Conservation (phyloP, 352 stramenopile species). For the Pythium diclinum region DNA sequence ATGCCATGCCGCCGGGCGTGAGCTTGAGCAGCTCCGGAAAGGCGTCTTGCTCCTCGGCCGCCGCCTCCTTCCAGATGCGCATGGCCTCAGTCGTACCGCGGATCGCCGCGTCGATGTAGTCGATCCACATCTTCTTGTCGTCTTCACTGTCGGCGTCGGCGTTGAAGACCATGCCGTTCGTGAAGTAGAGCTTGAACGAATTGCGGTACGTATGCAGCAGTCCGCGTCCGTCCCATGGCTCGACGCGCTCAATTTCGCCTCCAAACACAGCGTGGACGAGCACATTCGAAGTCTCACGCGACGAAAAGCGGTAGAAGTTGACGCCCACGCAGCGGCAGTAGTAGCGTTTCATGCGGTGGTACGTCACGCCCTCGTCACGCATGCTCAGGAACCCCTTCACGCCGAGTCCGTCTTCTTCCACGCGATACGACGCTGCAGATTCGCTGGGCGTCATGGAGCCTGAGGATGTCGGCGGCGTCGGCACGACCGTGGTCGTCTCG, state of each 20-base stretch:
- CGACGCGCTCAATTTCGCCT: conserved; percentile 72
- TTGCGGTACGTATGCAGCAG: conserved; percentile 79
- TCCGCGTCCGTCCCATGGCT: conserved; percentile 82
- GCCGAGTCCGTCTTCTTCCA: conserved; percentile 63
- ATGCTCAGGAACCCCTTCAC: conserved; percentile 77
- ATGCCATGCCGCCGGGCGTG: conserved; percentile 52
- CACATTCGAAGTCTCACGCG: conserved; percentile 51
- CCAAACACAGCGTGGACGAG: conserved; percentile 64
- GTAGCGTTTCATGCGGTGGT: conserved; percentile 85
- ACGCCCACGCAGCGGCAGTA: conserved; percentile 79
- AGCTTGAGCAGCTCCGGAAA: conserved; percentile 44
- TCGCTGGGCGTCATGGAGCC: conserved; percentile 20
- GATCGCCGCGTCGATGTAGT: conserved; percentile 70
- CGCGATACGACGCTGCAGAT: conserved; percentile 19
- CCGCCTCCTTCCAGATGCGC: conserved; percentile 43
- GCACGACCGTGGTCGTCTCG: conserved; percentile 6
- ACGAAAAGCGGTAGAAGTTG: conserved; percentile 75
- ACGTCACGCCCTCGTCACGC: conserved; percentile 79
- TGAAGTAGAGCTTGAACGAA: conserved; percentile 84
- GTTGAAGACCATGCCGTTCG: conserved; percentile 71
- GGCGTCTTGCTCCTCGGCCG: conserved; percentile 3
- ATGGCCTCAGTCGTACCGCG: conserved; percentile 35
- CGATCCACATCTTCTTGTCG: conserved; percentile 74
- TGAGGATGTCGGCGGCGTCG: conserved; percentile 17
- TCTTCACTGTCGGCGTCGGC: conserved; percentile 75